These are phyloP conservation scores for Loxodes magnus DNA, from an alignment of 73 alveolate species.

Conservation along the genomic window DNA sequence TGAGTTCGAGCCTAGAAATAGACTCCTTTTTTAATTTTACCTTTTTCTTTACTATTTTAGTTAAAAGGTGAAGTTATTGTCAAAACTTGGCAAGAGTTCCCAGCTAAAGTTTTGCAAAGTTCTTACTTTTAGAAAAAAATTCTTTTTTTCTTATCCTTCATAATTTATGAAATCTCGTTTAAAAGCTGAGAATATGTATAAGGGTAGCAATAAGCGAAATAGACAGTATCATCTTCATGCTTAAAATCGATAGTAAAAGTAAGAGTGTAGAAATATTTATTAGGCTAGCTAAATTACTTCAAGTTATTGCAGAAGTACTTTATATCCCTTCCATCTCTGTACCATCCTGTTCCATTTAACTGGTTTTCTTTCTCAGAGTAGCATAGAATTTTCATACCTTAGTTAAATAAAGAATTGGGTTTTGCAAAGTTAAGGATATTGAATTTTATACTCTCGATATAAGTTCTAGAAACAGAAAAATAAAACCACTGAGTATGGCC, in stretches of 20 bases:
- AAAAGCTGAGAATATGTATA: slow-evolving; percentile 53
- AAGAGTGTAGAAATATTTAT: slow-evolving; percentile 29
- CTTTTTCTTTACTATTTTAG: slow-evolving; percentile 27
- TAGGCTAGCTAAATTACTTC: background rate
- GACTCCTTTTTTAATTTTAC: slow-evolving; percentile 46
- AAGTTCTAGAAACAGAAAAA: too few relatives aligned
- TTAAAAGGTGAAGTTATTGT: too few relatives aligned
- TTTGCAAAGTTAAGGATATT: slow-evolving; percentile 34
- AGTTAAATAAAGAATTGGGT: slow-evolving; percentile 15
- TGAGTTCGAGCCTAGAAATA: slow-evolving; percentile 91
- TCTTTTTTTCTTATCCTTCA: too few relatives aligned
- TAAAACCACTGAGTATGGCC: slow-evolving; percentile 87
- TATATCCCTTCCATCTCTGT: slow-evolving; percentile 31
- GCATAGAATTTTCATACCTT: slow-evolving; percentile 27
- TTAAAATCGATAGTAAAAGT: slow-evolving; percentile 39
- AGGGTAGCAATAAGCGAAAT: slow-evolving; percentile 63
- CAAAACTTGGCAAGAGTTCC: slow-evolving; percentile 53
- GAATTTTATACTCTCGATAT: slow-evolving; percentile 6
- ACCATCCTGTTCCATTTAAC: slow-evolving; percentile 45
- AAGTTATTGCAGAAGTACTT: slow-evolving; percentile 33
- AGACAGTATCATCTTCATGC: slow-evolving; percentile 39
- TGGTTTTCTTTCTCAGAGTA: slow-evolving; percentile 28
- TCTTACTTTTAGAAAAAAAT: too few relatives aligned
- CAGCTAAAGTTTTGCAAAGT: slow-evolving; percentile 74
- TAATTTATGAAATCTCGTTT: too few relatives aligned